Evolutionary conservation across 1,284 basidiomycete species (phyloP), one percentile per base, ranked within the genome.

Genomic region (Ustilago sp.): DNA sequence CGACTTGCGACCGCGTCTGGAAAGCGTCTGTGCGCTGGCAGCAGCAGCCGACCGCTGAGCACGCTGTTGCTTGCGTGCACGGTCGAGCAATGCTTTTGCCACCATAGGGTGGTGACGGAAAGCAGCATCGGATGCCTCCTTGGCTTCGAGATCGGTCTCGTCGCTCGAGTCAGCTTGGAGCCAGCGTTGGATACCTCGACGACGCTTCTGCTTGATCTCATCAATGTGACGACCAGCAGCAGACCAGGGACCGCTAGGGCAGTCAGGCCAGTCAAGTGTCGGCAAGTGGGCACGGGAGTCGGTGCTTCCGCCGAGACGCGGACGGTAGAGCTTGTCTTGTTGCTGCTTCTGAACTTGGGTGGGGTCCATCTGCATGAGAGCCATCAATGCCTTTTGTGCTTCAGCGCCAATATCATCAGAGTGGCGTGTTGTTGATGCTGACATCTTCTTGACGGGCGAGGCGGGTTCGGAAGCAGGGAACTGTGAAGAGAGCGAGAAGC

Each of bases 61-160:
- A 8, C 63, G 65, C 35, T 72, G 68, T 9, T 70, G 52, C 45
- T 70, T 80, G 54, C 76, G 71, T 31, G 73, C 70, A 9, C 81
- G 80, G 59, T 83, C 81, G 43, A 75, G 68, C 52, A 83, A 52
- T 3, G 75, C 81, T 58, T 83, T 83, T 50, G 81, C 81, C 13
- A 83, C 78, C 81, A 83, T 83, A n/a, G 81, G 81, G 50, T 83
- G 81, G 55, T 80, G 77, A n/a, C 63, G 60, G 47, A 50, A 77
- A 36, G 63, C 63, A 38, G 66, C 56, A 28, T 56, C 62, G 13
- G 70, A 55, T 8, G 43, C 19, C 45, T 62, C 64, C 11, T 60
- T 54, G 28, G 36, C 7, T 9, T 61, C 62, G 13, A 45, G 47
- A 8, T 77, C 71, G 32, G 63, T 58, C 53, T 77, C 74, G 54